Percentiles rank a stretch among this genome's conserved stretches.
Conservation (phyloP, 441 rosid genomes). For the Gossypium trilobum region DNA sequence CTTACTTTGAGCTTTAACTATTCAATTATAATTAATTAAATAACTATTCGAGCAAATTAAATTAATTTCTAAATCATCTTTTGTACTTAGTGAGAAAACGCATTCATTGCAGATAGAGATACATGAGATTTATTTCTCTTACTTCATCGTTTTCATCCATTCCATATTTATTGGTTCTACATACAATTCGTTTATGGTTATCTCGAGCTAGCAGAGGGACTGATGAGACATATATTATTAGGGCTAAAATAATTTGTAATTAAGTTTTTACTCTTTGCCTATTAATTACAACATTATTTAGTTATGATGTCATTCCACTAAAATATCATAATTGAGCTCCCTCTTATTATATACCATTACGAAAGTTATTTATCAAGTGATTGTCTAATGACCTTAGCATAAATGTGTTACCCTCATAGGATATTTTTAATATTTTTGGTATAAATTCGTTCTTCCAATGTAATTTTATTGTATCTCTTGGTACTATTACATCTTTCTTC, state of each 20-base stretch:
- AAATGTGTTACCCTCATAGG: background rate
- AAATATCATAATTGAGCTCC: background rate
- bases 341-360: background rate
- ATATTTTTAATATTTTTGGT: background rate
- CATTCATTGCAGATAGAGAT: background rate
- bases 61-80: too few species aligned
- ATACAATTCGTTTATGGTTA: background rate
- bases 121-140: background rate
- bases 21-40: too few species aligned
- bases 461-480: background rate
- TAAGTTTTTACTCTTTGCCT: background rate
- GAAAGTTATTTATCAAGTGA: background rate
- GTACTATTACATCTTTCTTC: background rate
- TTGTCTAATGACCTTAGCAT: background rate
- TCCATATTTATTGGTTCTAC: background rate
- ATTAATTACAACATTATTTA: too few species aligned
- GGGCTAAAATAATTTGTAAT: background rate
- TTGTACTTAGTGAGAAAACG: background rate
- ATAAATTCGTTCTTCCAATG: background rate
- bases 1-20: background rate
- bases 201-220: background rate
- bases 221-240: background rate
- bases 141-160: background rate
- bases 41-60: background rate
- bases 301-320: background rate